Base-by-base conservation (phyloP, 495 filamentous ascomycete species). In the Jackrogersella multiformis region DNA sequence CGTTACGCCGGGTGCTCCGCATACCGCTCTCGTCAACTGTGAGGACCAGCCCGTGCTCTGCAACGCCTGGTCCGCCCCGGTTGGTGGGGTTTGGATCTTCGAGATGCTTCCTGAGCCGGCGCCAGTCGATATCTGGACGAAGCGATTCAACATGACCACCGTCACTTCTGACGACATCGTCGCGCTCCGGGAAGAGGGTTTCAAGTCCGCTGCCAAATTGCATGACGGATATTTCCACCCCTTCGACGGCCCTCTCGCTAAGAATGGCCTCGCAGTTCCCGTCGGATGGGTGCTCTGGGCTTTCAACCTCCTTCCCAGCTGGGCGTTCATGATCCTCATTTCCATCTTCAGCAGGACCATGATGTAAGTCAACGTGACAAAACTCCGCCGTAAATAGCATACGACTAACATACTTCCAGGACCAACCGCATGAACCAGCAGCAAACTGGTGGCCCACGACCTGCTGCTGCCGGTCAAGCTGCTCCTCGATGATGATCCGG, bases 221-320 rank as follows among this genome's bases (percentile, higher is more conserved):
- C 90, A 92, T 74, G 89, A 93, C 64, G 90, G 92, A 41, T 79
- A 80, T 38, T 89, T 92, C 75, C 92, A 97, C 77, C 93, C 93
- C 26, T 90, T 91, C 55, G 87, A 93, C 71, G 90, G 93, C 55
- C 78, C 77, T 70, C 74, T 96, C 35, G 90, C 88, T 32, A 72
- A 91, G 78, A 81, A 84, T 57, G 83, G 86, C 35, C 71, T 96
- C 54, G 78, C 83, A 13, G 78, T 88, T 28, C 87, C 90, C 8
- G 46, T 92, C 13, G 94, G 88, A 16, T 96, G 92, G 73, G 64
- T 88, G 53, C 80, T 95, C 56, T 96, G 91, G 91, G 75, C 80
- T 52, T 85, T 92, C 69, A 88, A 78, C 67, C 64, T 77, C 42
- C 62, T 87, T 41, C 84, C 84, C 15, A 82, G 79, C 77, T 87